Evolutionary conservation across 345 rosid species (phyloP), one percentile per base, ranked within the genome.

Genomic region (Populus pruinosa): DNA sequence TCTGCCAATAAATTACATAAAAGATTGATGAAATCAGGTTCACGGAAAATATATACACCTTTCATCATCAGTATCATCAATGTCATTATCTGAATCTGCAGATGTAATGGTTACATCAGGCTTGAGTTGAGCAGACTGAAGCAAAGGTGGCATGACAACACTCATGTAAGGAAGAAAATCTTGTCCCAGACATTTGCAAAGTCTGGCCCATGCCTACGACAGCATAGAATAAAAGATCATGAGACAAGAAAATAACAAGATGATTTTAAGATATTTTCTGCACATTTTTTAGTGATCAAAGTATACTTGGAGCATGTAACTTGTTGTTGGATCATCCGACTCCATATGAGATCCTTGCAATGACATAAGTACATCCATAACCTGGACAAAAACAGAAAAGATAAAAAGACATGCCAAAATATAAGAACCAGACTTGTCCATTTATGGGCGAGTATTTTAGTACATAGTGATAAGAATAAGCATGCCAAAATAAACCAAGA

Each of bases 331-430:
- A 85, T 96, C 99, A 70, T 96, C 99, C 61, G 99, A 81, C 89
- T 94, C 99, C 98, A 96, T 88, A 83, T 89, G 89, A 77, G 99
- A 90, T 78, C 93, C 97, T 94, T 96, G 99, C 81, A 96, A 83
- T 11, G 99, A 89, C 99, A 96, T 89, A 70, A 96, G 97, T 79
- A 96, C 99, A 77, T 96, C 99, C 99, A 96, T 96, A 78, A 96
- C 99, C 99, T 96, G 81, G 77, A 43, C 50, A 72, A 67, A 62
- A 67, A 62, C 33, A 64, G 16, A 64, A 41, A 59, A 20, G 6
- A 35, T 6, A 49, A 50, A 20, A 74, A 16, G 41, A 41, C 13
- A 50, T 6, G 27, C 33, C 38, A 41, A 35, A 43, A 72, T 25
- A n/a, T 50, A 31, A 63, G 36, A 68, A 23, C 21, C 27, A 70